A percentile compares a stretch with the other conserved stretches of the same genome.
Conservation (phyloP, 2,329 filamentous ascomycete genomes). For the Conoideocrella luteorostrata region DNA sequence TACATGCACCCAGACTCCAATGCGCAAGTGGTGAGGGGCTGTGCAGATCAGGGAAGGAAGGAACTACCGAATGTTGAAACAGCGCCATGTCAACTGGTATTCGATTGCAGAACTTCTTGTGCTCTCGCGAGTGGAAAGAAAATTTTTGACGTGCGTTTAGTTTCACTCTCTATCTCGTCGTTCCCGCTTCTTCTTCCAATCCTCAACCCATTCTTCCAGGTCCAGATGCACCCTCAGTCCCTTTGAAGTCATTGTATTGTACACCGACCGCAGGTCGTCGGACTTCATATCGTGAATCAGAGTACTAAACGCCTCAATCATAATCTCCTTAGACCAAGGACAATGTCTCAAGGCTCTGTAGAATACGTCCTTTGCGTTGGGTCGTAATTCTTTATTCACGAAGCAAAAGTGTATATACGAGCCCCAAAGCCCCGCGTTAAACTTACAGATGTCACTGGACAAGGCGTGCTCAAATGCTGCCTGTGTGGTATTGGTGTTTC, state of each 20-base stretch:
- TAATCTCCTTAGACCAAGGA: slow-evolving; percentile 42
- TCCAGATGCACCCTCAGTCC: slow-evolving; percentile 46
- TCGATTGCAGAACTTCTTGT: too few species aligned
- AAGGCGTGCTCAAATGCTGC: slow-evolving; percentile 49
- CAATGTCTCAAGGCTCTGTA: slow-evolving; percentile 41
- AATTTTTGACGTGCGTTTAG: too few species aligned
- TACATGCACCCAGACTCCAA: too few species aligned
- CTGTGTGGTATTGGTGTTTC: slow-evolving; percentile 42
- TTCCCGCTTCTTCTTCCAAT: slow-evolving; percentile 20
- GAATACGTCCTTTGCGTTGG: slow-evolving; percentile 40
- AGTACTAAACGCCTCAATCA: slow-evolving; percentile 46
- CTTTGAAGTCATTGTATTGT: slow-evolving; percentile 40
- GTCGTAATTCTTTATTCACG: slow-evolving; percentile 28
- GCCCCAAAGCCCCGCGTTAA: slow-evolving; percentile 41
- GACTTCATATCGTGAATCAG: slow-evolving; percentile 37
- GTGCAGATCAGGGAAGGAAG: background rate
- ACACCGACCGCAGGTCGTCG: slow-evolving; percentile 42
- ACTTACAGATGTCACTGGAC: slow-evolving; percentile 29
- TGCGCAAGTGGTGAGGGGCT: background rate
- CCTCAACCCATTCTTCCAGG: slow-evolving; percentile 40
- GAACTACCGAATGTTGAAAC: too few species aligned
- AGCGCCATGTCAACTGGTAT: too few species aligned
- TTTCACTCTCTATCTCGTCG: background rate
- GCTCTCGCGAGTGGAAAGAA: too few species aligned
- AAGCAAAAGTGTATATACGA: slow-evolving; percentile 43